Percentiles rank a stretch among this genome's conserved stretches.
Conservation (phyloP, 192 early-diverging fungal genomes). For the Dissophora ornata region DNA sequence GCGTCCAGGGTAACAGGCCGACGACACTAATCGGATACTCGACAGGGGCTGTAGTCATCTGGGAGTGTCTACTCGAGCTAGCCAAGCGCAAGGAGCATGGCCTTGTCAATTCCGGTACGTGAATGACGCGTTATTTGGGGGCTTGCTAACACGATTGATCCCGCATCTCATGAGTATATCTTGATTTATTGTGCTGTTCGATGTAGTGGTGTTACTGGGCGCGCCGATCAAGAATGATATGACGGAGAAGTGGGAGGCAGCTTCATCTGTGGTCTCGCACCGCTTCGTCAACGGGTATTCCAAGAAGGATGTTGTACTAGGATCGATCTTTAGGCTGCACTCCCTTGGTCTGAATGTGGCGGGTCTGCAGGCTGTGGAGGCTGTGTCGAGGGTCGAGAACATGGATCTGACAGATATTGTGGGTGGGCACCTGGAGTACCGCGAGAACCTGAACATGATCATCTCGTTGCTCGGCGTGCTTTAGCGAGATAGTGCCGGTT, state of each 20-base stretch:
- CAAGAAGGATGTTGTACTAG: conserved; percentile 64
- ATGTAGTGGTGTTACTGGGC: conserved; percentile 63
- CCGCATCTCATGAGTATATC: background rate
- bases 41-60: conserved; percentile 67
- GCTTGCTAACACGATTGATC: no score
- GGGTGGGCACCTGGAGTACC: conserved; percentile 63
- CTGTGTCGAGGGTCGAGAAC: conserved; percentile 58
- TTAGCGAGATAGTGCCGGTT: background rate
- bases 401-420: conserved; percentile 58
- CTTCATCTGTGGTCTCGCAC: conserved; percentile 55
- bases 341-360: conserved; percentile 61
- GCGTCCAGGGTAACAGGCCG: conserved; percentile 68
- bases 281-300: conserved; percentile 67
- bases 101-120: conserved; percentile 61
- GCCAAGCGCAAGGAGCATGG: conserved; percentile 54
- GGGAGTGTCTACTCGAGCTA: conserved; percentile 65
- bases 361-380: conserved; percentile 51
- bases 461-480: conserved; percentile 43
- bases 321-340: conserved; percentile 63
- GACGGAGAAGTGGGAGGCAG: conserved; percentile 55
- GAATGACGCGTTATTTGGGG: no score
- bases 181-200: background rate
- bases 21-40: conserved; percentile 67
- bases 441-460: conserved; percentile 50
- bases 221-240: conserved; percentile 61